Evolutionary conservation across 495 filamentous ascomycete species (phyloP).

Genomic region (Evernia prunastri): DNA sequence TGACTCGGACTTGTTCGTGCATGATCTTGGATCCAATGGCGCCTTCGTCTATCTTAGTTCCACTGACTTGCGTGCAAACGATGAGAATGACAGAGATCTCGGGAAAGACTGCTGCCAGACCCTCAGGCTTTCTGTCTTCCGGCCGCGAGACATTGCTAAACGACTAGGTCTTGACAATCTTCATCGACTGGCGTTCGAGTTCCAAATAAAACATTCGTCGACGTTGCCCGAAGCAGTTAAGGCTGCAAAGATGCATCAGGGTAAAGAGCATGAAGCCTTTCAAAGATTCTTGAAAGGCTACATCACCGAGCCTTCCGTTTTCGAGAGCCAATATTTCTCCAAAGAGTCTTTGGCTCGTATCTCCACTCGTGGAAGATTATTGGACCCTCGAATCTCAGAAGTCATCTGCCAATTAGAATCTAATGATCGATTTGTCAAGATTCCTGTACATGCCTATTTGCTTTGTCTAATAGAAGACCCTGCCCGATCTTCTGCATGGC

Average conservation of each 20-base stretch:
- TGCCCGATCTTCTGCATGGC: conserved; percentile 57
- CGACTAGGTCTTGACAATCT: conserved; percentile 36
- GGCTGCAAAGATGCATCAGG: neutral
- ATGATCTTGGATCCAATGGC: conserved; percentile 54
- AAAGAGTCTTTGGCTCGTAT: neutral
- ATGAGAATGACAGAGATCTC: conserved; percentile 8
- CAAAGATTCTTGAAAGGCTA: conserved; percentile 25
- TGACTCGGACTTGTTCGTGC: conserved; percentile 69
- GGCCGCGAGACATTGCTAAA: conserved; percentile 33
- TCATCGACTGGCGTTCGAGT: conserved; percentile 34
- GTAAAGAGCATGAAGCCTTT: neutral
- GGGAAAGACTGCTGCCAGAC: neutral
- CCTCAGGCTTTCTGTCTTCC: conserved; percentile 37
- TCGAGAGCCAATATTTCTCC: neutral
- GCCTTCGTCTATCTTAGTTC: conserved; percentile 55
- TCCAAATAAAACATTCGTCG: conserved; percentile 19
- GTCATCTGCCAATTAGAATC: conserved; percentile 34
- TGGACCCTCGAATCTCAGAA: conserved; percentile 49
- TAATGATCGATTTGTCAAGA: conserved; percentile 14
- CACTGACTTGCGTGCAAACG: conserved; percentile 23
- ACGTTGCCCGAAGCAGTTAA: neutral
- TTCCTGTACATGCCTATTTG: conserved; percentile 44
- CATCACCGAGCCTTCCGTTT: neutral
- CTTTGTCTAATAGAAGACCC: conserved; percentile 54
- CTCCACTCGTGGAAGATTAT: conserved; percentile 1